These are phyloP conservation scores for Verticillium albo-atrum DNA, from an alignment of 2,329 filamentous ascomycete species.

Conservation along the genomic window DNA sequence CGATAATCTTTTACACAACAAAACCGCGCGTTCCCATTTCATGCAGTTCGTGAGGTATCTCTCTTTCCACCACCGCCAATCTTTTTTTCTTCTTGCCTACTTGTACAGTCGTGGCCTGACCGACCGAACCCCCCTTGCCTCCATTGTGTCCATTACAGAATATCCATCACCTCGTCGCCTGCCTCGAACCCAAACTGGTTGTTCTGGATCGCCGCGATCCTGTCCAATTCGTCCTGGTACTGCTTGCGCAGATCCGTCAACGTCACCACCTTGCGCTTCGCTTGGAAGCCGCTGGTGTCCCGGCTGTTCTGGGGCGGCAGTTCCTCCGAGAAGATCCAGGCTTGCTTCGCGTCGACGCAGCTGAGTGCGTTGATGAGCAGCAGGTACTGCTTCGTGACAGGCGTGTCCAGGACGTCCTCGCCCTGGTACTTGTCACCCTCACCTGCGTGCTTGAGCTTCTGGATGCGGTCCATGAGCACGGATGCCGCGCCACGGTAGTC, in stretches of 20 bases:
- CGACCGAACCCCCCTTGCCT: slow-evolving; percentile 11
- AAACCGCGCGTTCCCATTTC: slow-evolving; percentile 9
- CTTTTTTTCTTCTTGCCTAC: slow-evolving; percentile 4
- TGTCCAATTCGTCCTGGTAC: slow-evolving; percentile 86
- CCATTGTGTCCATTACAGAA: slow-evolving; percentile 26
- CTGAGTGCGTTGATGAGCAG: slow-evolving; percentile 88
- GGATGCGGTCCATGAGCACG: slow-evolving; percentile 58
- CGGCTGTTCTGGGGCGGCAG: slow-evolving; percentile 9
- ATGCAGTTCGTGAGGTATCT: slow-evolving; percentile 14
- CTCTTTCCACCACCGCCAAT: slow-evolving; percentile 5
- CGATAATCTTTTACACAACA: slow-evolving; percentile 14
- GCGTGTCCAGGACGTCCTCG: slow-evolving; percentile 57
- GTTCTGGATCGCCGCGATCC: slow-evolving; percentile 80
- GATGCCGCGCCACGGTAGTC: slow-evolving; percentile 80
- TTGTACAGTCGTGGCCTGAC: slow-evolving; percentile 8
- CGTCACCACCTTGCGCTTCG: slow-evolving; percentile 74
- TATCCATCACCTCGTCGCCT: slow-evolving; percentile 50
- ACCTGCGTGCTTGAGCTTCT: slow-evolving; percentile 54
- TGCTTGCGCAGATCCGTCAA: slow-evolving; percentile 81
- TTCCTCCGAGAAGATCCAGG: slow-evolving; percentile 69
- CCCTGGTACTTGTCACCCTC: slow-evolving; percentile 52
- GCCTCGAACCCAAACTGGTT: slow-evolving; percentile 77
- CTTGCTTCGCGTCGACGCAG: slow-evolving; percentile 72
- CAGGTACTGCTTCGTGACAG: slow-evolving; percentile 73
- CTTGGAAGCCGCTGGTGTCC: slow-evolving; percentile 7